Evolutionary conservation across 768 basidiomycete species (phyloP), one percentile per base, ranked within the genome.

Genomic region (Naganishia onofrii): DNA sequence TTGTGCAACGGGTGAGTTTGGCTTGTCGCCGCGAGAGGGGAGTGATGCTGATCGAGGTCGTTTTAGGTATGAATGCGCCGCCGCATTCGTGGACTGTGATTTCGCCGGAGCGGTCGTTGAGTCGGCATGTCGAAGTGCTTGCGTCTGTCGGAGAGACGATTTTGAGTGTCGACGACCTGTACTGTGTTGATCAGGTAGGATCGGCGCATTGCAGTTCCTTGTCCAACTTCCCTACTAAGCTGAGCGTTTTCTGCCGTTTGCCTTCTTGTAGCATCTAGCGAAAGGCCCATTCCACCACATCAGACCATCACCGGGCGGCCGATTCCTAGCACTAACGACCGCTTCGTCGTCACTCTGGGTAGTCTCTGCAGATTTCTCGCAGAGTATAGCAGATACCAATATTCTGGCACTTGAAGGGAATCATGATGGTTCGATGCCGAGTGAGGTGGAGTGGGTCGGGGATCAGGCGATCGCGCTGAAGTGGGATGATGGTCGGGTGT

Each of bases 381-480:
- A 91, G 51, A 90, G 86, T 75, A 85, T 95, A 74, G 90, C 92
- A 3, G 94, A 96, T 77, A 93, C 91, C 73, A 87, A 93, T 51
- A 67, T 83, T 15, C 38, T 74, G 2, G 55, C 48, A 0, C 55
- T 68, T 1, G 76, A 74, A 2, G 70, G 55, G 9, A 74, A 71
- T 3, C 66, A 68, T 5, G 71, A 73, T 23, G 71, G 64, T 0
- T 68, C 70, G 68, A 86, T 34, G 76, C 82, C 70, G 2, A 83
- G 84, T 42, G 89, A 89, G 73, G 88, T 93, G 0, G 90, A 90
- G 76, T 99, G 96, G 96, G 97, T 93, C 79, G 94, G 94, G 0
- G 92, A 93, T 77, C 94, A 99, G 80, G 92, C 93, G 0, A 89
- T 98, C 54, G 84, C 93, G 3, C 85, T 96, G 21, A 89, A 88